Evolutionary conservation across 2,329 filamentous ascomycete species (phyloP).

Genomic region (Pseudogymnoascus sp.): DNA sequence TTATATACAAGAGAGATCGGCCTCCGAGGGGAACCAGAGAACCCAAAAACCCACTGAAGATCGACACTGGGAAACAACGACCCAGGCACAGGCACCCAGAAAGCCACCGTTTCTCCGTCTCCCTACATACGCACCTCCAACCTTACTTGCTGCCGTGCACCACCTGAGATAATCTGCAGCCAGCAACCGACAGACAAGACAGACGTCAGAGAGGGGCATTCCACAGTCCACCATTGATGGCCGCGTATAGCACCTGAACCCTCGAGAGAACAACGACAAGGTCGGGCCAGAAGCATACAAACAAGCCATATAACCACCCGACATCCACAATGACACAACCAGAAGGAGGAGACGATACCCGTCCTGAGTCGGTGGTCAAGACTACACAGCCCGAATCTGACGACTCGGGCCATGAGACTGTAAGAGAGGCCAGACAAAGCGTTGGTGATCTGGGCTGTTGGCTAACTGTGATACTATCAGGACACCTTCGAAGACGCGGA

Average conservation of each 20-base stretch:
- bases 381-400: neutral
- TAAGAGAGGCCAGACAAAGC: neutral
- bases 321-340: neutral
- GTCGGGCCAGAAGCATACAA: neutral
- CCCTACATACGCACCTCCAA: conserved; percentile 2
- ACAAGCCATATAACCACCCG: neutral
- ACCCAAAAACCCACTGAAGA: neutral
- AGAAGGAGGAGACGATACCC: neutral
- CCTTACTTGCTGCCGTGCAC: neutral
- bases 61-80: neutral
- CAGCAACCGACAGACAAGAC: neutral
- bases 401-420: neutral
- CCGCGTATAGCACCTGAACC: conserved; percentile 12
- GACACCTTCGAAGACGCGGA: conserved; percentile 82
- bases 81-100: neutral
- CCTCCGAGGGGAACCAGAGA: neutral
- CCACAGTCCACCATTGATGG: conserved; percentile 12
- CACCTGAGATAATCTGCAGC: neutral
- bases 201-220: conserved; percentile 3
- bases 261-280: conserved; percentile 7
- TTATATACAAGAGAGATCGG: conserved; percentile 2
- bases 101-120: conserved; percentile 6
- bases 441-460: neutral
- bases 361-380: conserved; percentile 1
- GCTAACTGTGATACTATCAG: conserved; percentile 32